Base-by-base conservation (phyloP, 495 filamentous ascomycete genomes). In the Alectoria sarmentosa region DNA sequence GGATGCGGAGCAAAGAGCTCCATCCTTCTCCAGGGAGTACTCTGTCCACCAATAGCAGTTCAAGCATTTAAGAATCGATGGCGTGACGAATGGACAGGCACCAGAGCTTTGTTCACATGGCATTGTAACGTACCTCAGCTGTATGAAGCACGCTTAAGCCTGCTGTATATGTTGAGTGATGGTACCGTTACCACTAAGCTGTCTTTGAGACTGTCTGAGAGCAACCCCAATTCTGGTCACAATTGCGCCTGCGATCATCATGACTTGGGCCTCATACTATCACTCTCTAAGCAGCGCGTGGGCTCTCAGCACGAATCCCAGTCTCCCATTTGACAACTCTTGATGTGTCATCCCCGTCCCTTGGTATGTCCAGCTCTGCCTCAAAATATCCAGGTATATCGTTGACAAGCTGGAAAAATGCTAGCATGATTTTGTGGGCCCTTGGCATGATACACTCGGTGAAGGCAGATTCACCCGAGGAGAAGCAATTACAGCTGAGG, bases 401-500 rank as follows among this genome's bases (percentile, higher is more conserved):
- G 62, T 73, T 64, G 11, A 78, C 62, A 65, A 69, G 66, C 54
- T 78, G 67, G 32, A 82, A 70, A 76, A 79, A 83, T 13, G 64
- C 52, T 19, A 81, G 70, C 71, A 81, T 78, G 34, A 71, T 66
- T 23, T 55, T 28, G 70, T 78, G 75, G 1, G 76, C 72, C 11
- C 52, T 57, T 49, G 66, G 71, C 65, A 82, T 73, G 52, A 82
- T 78, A 61, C 78, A 74, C 34, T 82, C 76, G 5, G 68, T 62
- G 60, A 78, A 71, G 3, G 72, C 58, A 8, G 56, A 46, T 64
- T 83, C 80, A 0, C 80, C 78, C 5, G 75, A 74, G 0, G 80
- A 75, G 63, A 79, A 82, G 67, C 75, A 78, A 54, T 83, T 83
- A 64, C 80, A 81, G 5, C 78, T 78, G 48, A 75, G 67, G 0